Base-by-base conservation (phyloP, 495 filamentous ascomycete genomes). In the Lasiosphaeria miniovina region DNA sequence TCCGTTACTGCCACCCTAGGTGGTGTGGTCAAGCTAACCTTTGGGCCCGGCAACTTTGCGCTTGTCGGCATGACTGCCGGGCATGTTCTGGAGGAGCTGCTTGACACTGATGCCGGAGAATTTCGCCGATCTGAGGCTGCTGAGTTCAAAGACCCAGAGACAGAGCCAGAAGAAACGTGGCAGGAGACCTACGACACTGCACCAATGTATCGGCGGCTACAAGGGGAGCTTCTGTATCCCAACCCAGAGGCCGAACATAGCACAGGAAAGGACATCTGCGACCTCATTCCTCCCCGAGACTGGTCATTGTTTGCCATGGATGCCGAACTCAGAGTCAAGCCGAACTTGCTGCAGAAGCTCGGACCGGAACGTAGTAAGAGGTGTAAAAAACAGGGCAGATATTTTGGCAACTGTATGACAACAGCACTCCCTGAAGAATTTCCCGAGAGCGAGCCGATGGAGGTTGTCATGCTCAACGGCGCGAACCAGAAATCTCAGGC, bases 61-160 rank as follows among this genome's bases (percentile, higher is more conserved):
- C 33, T 65, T 5, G 55, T 60, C 11, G 63, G 59, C 9, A 65
- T 65, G 55, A 65, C 63, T 34, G 59, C 60, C 4, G 63, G 59
- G n/a, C 63, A 65, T 54, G 53, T 56, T 8, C 45, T 61, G 3
- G 59, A 59, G 32, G 56, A 52, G 0, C 34, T 65, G 34, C 45
- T 60, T 3, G 31, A 49, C 12, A 4, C 34, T 34, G 51, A 53
- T 17, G 12, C 35, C 9, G 50, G 38, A 3, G 38, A 38, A 35
- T 56, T 31, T 9, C 7, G 3, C 48, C 11, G 54, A 54, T 33
- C 38, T 8, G 52, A 40, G 3, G 24, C 8, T 4, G 4, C 34
- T 24, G 32, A 35, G 38, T 9, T 4, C 3, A 34, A 52, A 17
- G n/a, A 55, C 24, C 24, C 24, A 24, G 24, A 24, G 24, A 24